Conservation (phyloP, 768 basidiomycete genomes). For the Xerocomus potaroensis region DNA sequence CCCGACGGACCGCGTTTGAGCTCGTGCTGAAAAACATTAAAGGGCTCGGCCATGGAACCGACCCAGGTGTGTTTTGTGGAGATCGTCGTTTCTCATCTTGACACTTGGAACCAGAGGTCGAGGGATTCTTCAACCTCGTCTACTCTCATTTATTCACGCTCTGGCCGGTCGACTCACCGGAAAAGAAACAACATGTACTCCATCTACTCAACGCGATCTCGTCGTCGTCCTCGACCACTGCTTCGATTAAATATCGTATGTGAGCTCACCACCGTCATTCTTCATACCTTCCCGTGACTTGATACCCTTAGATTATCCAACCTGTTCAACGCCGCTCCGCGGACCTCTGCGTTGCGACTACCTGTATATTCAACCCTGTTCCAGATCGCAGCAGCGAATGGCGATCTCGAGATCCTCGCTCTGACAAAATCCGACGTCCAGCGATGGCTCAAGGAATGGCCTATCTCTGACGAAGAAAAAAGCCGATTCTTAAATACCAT, state of each 20-base stretch:
- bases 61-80: slow-evolving; percentile 53
- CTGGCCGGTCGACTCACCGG: slow-evolving; percentile 50
- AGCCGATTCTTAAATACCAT: slow-evolving; percentile 61
- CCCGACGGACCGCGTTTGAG: slow-evolving; percentile 52
- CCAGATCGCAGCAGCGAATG: slow-evolving; percentile 51
- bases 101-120: slow-evolving; percentile 51
- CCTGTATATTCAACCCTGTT: slow-evolving; percentile 62
- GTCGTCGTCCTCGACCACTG: slow-evolving; percentile 46
- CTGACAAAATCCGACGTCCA: slow-evolving; percentile 61
- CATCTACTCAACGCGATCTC: slow-evolving; percentile 53
- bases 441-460: slow-evolving; percentile 77
- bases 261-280: slow-evolving; percentile 24
- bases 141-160: slow-evolving; percentile 67
- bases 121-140: slow-evolving; percentile 85
- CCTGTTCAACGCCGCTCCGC: slow-evolving; percentile 73
- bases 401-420: slow-evolving; percentile 59
- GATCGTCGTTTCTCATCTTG: not conserved
- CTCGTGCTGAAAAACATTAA: slow-evolving; percentile 60
- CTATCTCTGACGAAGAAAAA: slow-evolving; percentile 57
- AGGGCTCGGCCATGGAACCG: slow-evolving; percentile 69
- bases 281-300: slow-evolving; percentile 4
- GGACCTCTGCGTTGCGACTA: slow-evolving; percentile 59
- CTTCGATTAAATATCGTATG: slow-evolving; percentile 74
- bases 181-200: slow-evolving; percentile 48
- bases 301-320: slow-evolving; percentile 68